Evolutionary conservation across 2,329 filamentous ascomycete species (phyloP).

Genomic region (Xylaria sp.): DNA sequence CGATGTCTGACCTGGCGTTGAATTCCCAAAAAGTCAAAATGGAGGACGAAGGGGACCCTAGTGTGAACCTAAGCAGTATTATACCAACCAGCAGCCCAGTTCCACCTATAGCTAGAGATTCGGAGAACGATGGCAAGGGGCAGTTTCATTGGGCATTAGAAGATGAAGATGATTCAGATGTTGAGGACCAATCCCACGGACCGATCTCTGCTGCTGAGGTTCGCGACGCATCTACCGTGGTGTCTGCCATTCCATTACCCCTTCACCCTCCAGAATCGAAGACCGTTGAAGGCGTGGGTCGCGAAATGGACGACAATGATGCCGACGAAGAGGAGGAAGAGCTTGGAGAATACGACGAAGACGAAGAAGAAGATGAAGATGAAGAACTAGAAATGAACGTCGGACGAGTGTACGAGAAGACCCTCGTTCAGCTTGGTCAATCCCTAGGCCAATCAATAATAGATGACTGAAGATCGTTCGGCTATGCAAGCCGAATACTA

Average conservation of each 20-base stretch:
- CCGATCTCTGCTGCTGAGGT: background rate
- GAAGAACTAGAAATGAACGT: constrained; percentile 68
- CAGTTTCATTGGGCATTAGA: constrained; percentile 50
- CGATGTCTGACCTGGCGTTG: constrained; percentile 19
- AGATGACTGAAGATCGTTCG: constrained; percentile 30
- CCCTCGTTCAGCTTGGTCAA: constrained; percentile 58
- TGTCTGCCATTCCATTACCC: background rate
- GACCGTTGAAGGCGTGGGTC: background rate
- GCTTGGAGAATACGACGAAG: constrained; percentile 39
- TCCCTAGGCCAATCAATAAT: constrained; percentile 38
- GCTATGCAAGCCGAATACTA: background rate
- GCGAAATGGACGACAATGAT: constrained; percentile 40
- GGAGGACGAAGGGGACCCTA: constrained; percentile 36
- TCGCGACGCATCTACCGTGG: background rate
- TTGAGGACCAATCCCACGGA: constrained; percentile 34
- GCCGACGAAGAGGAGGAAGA: constrained; percentile 26
- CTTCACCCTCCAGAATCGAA: constrained; percentile 8
- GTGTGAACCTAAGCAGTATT: constrained; percentile 28
- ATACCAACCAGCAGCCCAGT: constrained; percentile 2
- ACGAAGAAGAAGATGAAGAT: constrained; percentile 44
- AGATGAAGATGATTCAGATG: constrained; percentile 46
- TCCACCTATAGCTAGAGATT: constrained; percentile 5
- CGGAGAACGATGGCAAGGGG: constrained; percentile 22
- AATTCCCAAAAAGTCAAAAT: constrained; percentile 41
- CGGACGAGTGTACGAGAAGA: constrained; percentile 49